Percentiles rank a stretch among this genome's conserved stretches.
These are phyloP conservation scores for Coemansia sp. DNA, from an alignment of 192 early-diverging fungal species.

Conservation along the genomic window DNA sequence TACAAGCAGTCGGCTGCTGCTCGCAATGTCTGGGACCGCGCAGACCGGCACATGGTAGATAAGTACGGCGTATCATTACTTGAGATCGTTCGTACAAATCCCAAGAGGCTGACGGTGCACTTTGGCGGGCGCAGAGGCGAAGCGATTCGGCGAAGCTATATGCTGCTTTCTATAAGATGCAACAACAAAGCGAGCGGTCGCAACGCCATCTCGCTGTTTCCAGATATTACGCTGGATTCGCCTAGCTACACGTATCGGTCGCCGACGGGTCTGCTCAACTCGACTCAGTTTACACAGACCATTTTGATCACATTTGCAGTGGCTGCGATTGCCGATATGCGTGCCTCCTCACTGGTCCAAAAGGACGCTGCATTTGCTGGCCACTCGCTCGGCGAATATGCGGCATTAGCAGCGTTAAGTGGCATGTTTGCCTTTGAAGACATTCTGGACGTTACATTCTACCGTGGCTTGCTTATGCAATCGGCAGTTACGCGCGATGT, in stretches of 20 bases:
- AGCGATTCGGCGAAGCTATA: slow-evolving; percentile 77
- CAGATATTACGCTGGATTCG: slow-evolving; percentile 69
- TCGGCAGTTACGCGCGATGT: slow-evolving; percentile 79
- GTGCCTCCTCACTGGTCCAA: slow-evolving; percentile 77
- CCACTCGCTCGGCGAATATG: slow-evolving; percentile 92
- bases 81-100: slow-evolving; percentile 87
- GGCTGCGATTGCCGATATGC: slow-evolving; percentile 86
- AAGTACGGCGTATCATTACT: slow-evolving; percentile 88
- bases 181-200: slow-evolving; percentile 37
- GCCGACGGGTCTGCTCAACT: slow-evolving; percentile 76
- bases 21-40: slow-evolving; percentile 86
- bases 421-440: slow-evolving; percentile 78
- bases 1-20: slow-evolving; percentile 81
- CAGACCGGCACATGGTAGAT: slow-evolving; percentile 78
- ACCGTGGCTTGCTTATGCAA: slow-evolving; percentile 97
- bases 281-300: slow-evolving; percentile 94
- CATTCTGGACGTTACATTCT: slow-evolving; percentile 87
- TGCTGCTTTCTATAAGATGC: slow-evolving; percentile 16
- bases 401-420: slow-evolving; percentile 77
- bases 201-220: background rate
- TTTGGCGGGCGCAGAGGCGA: slow-evolving; percentile 85
- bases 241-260: slow-evolving; percentile 79
- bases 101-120: slow-evolving; percentile 59
- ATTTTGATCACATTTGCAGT: slow-evolving; percentile 81
- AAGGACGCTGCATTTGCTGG: slow-evolving; percentile 80